phyloP scores from a whole-genome alignment of 139 green algal genomes.

The Raphidocelis subcapitata region DNA sequence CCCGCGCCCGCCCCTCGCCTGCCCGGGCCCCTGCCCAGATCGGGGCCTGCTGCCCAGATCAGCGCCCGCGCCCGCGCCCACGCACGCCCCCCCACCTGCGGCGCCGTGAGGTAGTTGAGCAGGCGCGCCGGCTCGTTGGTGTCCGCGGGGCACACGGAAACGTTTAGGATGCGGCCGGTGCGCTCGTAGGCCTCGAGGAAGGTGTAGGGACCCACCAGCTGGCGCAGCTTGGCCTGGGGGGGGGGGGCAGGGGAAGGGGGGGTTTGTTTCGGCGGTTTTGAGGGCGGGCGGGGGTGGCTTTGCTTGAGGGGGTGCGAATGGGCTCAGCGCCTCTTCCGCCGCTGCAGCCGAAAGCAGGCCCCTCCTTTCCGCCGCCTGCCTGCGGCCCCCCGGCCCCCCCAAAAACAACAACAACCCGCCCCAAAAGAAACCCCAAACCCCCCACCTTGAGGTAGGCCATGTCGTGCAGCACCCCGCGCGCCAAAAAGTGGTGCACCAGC shows the following conservation, averaged over 20 bases:
- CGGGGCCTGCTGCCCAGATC: no score
- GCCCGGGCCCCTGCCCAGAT: no score
- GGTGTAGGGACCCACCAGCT: conserved; percentile 82
- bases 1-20: no score
- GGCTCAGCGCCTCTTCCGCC: no score
- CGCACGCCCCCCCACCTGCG: conserved; percentile 66
- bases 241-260: not conserved
- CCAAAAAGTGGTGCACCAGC: conserved; percentile 65
- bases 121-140: conserved; percentile 87
- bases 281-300: no score
- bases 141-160: conserved; percentile 79
- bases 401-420: not conserved
- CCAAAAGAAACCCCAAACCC: not conserved
- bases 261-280: no score
- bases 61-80: no score
- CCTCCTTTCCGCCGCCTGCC: no score
- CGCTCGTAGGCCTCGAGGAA: conserved; percentile 89
- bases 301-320: no score
- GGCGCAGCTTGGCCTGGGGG: conserved; percentile 53
- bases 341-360: no score
- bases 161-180: conserved; percentile 93
- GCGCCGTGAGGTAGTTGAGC: conserved; percentile 93
- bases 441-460: conserved; percentile 39
- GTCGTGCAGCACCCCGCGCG: conserved; percentile 70
- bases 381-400: no score